Base-by-base conservation (phyloP, 192 early-diverging fungal genomes). In the Pecoramyces ruminantium region DNA sequence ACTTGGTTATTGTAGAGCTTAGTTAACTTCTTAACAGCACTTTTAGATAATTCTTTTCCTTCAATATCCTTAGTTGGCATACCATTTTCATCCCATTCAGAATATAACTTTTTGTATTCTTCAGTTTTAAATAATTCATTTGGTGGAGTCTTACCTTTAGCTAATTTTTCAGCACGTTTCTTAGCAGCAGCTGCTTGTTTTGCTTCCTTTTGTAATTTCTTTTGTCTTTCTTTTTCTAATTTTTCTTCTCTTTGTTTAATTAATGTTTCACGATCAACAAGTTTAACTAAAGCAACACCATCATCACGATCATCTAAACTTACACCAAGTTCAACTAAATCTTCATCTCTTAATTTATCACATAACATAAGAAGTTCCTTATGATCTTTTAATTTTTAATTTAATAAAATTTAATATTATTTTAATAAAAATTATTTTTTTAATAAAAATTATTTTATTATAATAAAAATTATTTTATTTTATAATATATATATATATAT, bases 281-380 rank as follows among this genome's bases (percentile, higher is more conserved):
- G 86, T 86, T 97, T 99, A 84, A 97, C 92, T 82, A 98, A 87
- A 1, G 97, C 96, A 80, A 89, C 92, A 30, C 96, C 96, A 84
- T 95, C 87, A 80, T 96, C 97, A 80, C 95, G 94, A 86, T 99
- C 97, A 83, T 97, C 97, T 80, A 99, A 87, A 2, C 92, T 88
- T 17, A 99, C 93, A 29, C 95, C 95, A n/a, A 97, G 86, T 67
- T 94, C 91, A 21, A 95, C 92, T 40, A 98, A 88, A 77, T 95
- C 93, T 27, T 90, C 88, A 86, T 99, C 96, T 78, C 97, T 93
- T 51, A 99, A 80, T 85, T 89, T 90, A 87, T 99, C 97, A 80
- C 92, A 93, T 17, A 96, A 86, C 25, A 85, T 83, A 79, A 99
- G 86, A 82, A 97, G 85, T 79, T 93, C 90, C 28, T 84, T 85